phyloP scores from a whole-genome alignment of 345 rosid species.

The Erucastrum elatum region DNA sequence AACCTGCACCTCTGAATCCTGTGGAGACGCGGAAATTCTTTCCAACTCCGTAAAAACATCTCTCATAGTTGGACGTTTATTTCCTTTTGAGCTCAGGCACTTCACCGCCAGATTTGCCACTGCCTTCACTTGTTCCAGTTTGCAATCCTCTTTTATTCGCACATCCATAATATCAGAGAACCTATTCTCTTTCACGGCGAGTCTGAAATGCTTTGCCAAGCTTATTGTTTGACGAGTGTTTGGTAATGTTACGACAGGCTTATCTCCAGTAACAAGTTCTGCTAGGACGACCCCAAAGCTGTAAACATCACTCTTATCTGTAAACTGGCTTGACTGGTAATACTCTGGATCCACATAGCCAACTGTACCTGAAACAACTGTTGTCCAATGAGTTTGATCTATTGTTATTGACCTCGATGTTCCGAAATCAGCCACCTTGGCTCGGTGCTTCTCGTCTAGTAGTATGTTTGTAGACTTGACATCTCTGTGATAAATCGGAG shows the following conservation, averaged over 20 bases:
- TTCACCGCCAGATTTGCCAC: constrained; percentile 48
- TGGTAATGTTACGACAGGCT: constrained; percentile 35
- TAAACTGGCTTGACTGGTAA: constrained; percentile 20
- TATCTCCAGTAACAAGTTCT: constrained; percentile 18
- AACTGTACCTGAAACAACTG: background rate
- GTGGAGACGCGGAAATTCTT: constrained; percentile 13
- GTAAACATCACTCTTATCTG: constrained; percentile 36
- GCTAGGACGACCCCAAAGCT: constrained; percentile 33
- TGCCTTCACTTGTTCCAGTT: constrained; percentile 47
- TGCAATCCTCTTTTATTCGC: constrained; percentile 43
- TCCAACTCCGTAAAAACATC: constrained; percentile 49
- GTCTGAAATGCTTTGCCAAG: constrained; percentile 46
- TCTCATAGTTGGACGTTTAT: constrained; percentile 55
- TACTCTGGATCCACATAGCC: constrained; percentile 37
- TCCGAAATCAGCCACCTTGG: too few species aligned
- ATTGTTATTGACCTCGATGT: constrained; percentile 16
- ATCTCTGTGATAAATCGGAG: too few species aligned
- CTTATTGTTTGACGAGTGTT: constrained; percentile 44
- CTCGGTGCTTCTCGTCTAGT: too few species aligned
- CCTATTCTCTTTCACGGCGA: constrained; percentile 45
- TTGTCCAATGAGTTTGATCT: constrained; percentile 37
- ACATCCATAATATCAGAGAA: constrained; percentile 43
- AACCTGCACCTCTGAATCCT: background rate
- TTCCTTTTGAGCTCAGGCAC: constrained; percentile 52
- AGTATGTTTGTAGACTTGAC: too few species aligned